Percentiles rank a stretch among this genome's conserved stretches.
phyloP scores from a whole-genome alignment of 2,329 filamentous ascomycete genomes.

The Ascosphaera apis region DNA sequence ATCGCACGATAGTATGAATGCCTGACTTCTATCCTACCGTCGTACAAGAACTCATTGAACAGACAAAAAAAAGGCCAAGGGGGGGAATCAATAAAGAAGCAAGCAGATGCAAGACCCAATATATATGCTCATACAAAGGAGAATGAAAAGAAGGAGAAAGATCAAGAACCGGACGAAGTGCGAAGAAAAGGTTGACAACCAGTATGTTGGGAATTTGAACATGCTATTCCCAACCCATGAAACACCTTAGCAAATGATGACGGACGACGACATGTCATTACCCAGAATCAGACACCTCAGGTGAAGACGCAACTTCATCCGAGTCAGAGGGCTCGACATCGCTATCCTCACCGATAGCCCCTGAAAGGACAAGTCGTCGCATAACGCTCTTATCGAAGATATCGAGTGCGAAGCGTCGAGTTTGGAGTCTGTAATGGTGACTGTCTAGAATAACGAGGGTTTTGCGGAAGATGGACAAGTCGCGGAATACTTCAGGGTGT shows the following conservation, averaged over 20 bases:
- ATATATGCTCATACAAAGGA: not conserved
- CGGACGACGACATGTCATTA: not conserved
- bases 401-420: constrained; percentile 77
- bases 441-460: constrained; percentile 66
- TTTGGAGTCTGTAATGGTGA: constrained; percentile 70
- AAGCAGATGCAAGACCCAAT: not conserved
- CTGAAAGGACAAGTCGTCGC: constrained; percentile 59
- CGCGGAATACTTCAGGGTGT: constrained; percentile 51
- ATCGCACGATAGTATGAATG: no score
- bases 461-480: constrained; percentile 58
- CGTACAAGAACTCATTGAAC: no score
- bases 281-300: not conserved
- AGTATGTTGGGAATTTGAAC: constrained; percentile 2
- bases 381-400: constrained; percentile 82
- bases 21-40: no score
- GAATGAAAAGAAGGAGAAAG: not conserved
- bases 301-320: constrained; percentile 11
- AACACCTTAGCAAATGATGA: not conserved
- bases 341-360: constrained; percentile 26
- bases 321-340: constrained; percentile 8
- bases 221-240: no score
- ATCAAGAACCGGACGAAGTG: not conserved
- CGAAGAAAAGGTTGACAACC: not conserved
- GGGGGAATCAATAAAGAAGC: not conserved
- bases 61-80: not conserved